Evolutionary conservation across 2,329 filamentous ascomycete genomes (phyloP).

Genomic region (Monosporascus sp.): DNA sequence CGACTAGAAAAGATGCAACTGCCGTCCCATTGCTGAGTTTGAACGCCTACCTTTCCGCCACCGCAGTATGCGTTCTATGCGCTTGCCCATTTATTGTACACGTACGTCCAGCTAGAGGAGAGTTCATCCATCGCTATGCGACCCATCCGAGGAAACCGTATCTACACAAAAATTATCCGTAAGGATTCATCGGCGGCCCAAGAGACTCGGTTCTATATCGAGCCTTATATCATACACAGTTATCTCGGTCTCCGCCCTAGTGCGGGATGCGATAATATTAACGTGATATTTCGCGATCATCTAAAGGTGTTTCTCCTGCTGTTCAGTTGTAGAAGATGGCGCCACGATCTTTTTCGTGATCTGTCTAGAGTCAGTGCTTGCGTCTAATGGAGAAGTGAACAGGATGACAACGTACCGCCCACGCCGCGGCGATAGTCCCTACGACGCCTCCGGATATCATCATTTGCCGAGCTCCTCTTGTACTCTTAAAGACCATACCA

Average conservation of each 20-base stretch:
- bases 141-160: constrained; percentile 17
- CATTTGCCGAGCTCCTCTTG: constrained; percentile 84
- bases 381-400: constrained; percentile 1
- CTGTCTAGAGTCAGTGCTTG: constrained; percentile 19
- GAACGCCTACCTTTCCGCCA: constrained; percentile 29
- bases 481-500: constrained; percentile 96
- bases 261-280: constrained; percentile 1
- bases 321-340: constrained; percentile 6
- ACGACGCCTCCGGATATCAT: constrained; percentile 90
- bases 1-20: constrained; percentile 20
- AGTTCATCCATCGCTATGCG: constrained; percentile 46
- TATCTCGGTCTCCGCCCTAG: constrained; percentile 7
- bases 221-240: constrained; percentile 25
- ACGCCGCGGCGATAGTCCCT: constrained; percentile 75
- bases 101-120: constrained; percentile 44
- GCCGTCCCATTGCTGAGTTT: constrained; percentile 20
- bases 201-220: constrained; percentile 9
- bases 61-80: constrained; percentile 38
- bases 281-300: constrained; percentile 2
- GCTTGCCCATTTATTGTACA: constrained; percentile 48
- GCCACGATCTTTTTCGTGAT: constrained; percentile 24
- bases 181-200: constrained; percentile 15
- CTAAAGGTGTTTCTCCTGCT: constrained; percentile 16
- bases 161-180: constrained; percentile 13
- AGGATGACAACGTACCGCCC: constrained; percentile 67